Evolutionary conservation across 1,139 yeast genomes (phyloP), one percentile per base, ranked within the genome.

Genomic region (Nematodospora anomalae): DNA sequence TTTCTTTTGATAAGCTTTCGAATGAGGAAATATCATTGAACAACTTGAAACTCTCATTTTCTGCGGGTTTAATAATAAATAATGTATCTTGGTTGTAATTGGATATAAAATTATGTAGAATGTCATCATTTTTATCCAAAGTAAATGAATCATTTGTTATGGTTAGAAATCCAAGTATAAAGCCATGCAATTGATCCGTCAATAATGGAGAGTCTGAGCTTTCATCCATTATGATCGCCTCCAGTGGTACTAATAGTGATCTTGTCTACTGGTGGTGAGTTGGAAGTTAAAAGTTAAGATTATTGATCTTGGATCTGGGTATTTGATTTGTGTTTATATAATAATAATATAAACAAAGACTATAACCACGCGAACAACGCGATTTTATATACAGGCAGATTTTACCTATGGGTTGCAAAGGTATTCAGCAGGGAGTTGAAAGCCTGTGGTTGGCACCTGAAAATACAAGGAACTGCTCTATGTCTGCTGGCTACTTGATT

Each of bases 71-170:
- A 4, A 45, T 26, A n/a, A 50, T 21, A 32, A 37, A 52, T 22
- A 54, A 39, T 3, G 56, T 47, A 32, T 48, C 50, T 6, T 50
- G 47, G 12, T 44, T 38, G 20, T 39, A 38, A 28, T 41, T 49
- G n/a, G 42, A 26, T 3, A 47, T 36, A 33, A 49, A 51, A 4
- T 25, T 35, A 7, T 7, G 16, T 34, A 33, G 55, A 24, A 49
- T 30, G 6, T 26, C 26, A 8, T 36, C 40, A 35, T 24, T 16
- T 23, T 13, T 24, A 4, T 28, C 21, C 21, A 18, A 18, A 6
- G 21, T 18, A 18, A 8, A 18, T 18, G 21, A 18, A 18, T 18
- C 21, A 18, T 18, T 18, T 18, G 8, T 18, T 18, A 18, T 18
- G 7, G 21, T 6, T 18, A 18, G 7, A 18, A 18, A 18, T 18